phyloP scores from a whole-genome alignment of 1,139 yeast species.

The Geotrichum reessii region DNA sequence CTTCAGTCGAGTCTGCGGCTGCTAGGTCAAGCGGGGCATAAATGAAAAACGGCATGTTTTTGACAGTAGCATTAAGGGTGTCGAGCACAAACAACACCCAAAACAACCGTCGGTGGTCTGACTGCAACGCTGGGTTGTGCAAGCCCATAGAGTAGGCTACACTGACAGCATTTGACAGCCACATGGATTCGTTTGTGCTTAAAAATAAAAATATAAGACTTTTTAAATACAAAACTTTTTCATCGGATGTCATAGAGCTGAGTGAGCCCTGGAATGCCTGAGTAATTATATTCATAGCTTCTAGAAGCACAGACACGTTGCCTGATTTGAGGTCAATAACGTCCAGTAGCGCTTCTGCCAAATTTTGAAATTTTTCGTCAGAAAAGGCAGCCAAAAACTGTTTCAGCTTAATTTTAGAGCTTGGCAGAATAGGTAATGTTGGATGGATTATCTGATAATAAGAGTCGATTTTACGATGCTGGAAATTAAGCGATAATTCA shows the following conservation, averaged over 20 bases:
- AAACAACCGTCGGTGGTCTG: slow-evolving; percentile 29
- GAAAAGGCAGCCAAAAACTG: slow-evolving; percentile 31
- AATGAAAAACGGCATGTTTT: slow-evolving; percentile 25
- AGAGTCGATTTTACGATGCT: slow-evolving; percentile 27
- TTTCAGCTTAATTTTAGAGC: slow-evolving; percentile 32
- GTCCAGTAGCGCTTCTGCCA: slow-evolving; percentile 20
- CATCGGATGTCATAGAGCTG: neutral
- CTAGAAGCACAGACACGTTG: neutral
- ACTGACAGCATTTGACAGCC: slow-evolving; percentile 39
- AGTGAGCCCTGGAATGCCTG: slow-evolving; percentile 1
- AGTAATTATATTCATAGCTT: neutral
- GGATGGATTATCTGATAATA: slow-evolving; percentile 40
- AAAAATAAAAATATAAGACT: slow-evolving; percentile 26
- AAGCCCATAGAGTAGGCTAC: slow-evolving; percentile 28
- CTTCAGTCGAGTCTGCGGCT: slow-evolving; percentile 21
- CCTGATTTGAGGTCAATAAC: neutral
- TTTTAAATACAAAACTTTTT: slow-evolving; percentile 2
- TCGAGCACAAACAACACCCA: slow-evolving; percentile 33
- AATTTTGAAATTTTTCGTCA: slow-evolving; percentile 22
- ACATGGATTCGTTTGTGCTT: slow-evolving; percentile 34
- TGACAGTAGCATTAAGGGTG: slow-evolving; percentile 27
- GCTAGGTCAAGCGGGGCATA: neutral
- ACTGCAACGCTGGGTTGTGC: slow-evolving; percentile 20
- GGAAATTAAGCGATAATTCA: neutral
- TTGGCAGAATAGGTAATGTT: slow-evolving; percentile 38